Evolutionary conservation across 768 basidiomycete species (phyloP).

Genomic region (Myochromella boudieri): DNA sequence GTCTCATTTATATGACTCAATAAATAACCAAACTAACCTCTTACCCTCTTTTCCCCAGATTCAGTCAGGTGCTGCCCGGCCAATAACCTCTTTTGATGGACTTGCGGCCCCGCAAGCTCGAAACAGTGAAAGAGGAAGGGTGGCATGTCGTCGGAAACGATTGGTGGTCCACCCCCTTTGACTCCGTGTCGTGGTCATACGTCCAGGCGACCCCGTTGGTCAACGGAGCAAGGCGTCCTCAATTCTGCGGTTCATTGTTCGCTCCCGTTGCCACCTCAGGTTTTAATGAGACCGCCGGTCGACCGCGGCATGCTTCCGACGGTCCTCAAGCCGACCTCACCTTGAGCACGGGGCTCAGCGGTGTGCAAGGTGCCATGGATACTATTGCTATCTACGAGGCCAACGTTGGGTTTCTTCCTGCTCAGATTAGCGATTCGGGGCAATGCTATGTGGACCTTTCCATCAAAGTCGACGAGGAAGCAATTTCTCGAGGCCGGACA

Average conservation of each 20-base stretch:
- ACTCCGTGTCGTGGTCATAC: constrained; percentile 41
- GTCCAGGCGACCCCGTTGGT: constrained; percentile 18
- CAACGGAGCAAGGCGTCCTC: constrained; percentile 25
- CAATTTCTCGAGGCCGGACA: constrained; percentile 31
- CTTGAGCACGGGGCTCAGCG: constrained; percentile 40
- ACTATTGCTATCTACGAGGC: constrained; percentile 38
- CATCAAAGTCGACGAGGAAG: constrained; percentile 31
- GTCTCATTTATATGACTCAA: constrained; percentile 5
- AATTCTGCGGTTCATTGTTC: constrained; percentile 35
- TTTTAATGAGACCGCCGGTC: constrained; percentile 9
- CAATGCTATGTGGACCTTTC: constrained; percentile 14
- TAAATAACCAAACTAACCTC: constrained; percentile 7
- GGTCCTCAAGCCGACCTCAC: constrained; percentile 13
- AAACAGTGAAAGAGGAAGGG: constrained; percentile 29
- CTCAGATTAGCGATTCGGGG: constrained; percentile 6
- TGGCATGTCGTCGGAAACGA: constrained; percentile 38
- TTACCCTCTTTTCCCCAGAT: constrained; percentile 10
- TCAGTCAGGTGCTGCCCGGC: constrained; percentile 9
- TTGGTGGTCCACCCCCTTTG: constrained; percentile 42
- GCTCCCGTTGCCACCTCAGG: constrained; percentile 10
- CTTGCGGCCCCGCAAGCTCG: constrained; percentile 18
- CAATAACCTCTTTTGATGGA: constrained; percentile 24
- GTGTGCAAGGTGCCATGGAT: constrained; percentile 37
- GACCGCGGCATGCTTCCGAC: constrained; percentile 6
- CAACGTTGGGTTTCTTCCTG: constrained; percentile 40